Evolutionary conservation across 116 monocot species (phyloP).

Genomic region (Posidonia oceanica): DNA sequence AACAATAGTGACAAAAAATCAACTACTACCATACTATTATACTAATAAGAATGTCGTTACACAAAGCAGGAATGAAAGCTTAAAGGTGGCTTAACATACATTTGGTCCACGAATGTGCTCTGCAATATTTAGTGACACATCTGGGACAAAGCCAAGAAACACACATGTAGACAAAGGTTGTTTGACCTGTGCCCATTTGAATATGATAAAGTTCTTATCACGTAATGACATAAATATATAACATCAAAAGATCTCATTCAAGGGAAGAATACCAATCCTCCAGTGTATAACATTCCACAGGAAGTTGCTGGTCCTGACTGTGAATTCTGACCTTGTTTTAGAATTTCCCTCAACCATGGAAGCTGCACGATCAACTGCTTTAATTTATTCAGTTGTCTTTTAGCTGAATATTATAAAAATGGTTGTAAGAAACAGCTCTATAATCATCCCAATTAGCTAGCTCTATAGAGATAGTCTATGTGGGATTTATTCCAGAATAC

Average conservation of each 20-base stretch:
- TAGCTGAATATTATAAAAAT: slow-evolving; percentile 24
- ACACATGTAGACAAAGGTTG: slow-evolving; percentile 50
- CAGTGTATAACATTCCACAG: slow-evolving; percentile 15
- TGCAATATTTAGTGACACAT: slow-evolving; percentile 66
- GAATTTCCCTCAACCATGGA: slow-evolving; percentile 82
- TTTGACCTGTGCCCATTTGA: slow-evolving; percentile 27
- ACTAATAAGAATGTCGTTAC: too few species aligned
- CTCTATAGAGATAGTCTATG: too few species aligned
- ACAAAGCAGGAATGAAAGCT: too few species aligned
- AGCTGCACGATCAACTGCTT: slow-evolving; percentile 94
- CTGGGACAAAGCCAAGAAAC: slow-evolving; percentile 81
- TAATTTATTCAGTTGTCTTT: slow-evolving; percentile 85
- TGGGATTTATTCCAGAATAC: too few species aligned
- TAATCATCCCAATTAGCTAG: too few species aligned
- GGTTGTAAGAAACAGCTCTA: too few species aligned
- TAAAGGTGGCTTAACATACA: too few species aligned
- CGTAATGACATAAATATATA: background rate
- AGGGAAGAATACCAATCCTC: slow-evolving; percentile 31
- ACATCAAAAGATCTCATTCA: background rate
- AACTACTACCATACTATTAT: too few species aligned
- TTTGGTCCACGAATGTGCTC: slow-evolving; percentile 89
- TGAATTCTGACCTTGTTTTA: slow-evolving; percentile 61
- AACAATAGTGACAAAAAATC: too few species aligned
- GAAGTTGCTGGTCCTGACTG: slow-evolving; percentile 13
- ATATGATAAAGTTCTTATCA: background rate